Base-by-base conservation (phyloP, 164 flowering plant genomes). In the Nelumbo lutea region DNA sequence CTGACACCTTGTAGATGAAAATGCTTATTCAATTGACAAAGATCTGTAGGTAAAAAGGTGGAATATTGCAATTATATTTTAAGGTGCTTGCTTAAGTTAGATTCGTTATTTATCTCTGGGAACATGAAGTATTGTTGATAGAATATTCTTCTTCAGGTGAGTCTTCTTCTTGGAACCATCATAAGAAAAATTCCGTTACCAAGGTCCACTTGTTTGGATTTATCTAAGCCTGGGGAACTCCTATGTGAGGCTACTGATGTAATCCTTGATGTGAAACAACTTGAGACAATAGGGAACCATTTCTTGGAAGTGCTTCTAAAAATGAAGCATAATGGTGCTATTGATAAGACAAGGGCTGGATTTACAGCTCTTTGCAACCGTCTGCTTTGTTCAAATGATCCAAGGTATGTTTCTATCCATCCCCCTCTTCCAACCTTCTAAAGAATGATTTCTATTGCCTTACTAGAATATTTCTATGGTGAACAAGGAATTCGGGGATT, bases 321-420 rank as follows among this genome's bases (percentile, higher is more conserved):
- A 80, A 93, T 96, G 99, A 96, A 96, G 80, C 99, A 96, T 74
- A 96, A 88, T 82, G 99, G 99, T 78, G 99, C 99, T 56, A 96
- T 96, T 75, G 99, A 96, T 76, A 93, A 93, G 83, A 96, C 99
- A 47, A 85, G 98, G 78, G 99, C 97, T 72, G 99, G 98, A 64
- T 96, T 96, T 77, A 88, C 98, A 43, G 99, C 99, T 61, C 90
- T 96, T 70, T 96, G 99, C 87, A 90, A 96, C 73, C 96, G 97
- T 38, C 80, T 96, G 63, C 97, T 96, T 62, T 96, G 97, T 79
- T 96, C 99, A 48, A 83, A 96, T 85, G 95, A 92, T 76, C 88
- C 93, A 70, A 87, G 88, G 99, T 95, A 77, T 75, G 76, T 64
- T 69, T 56, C 67, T 27, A 5, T 63, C 64, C 15, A 4, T 51